phyloP scores from a whole-genome alignment of 805 yeast genomes.

The Ogataea allantospora region DNA sequence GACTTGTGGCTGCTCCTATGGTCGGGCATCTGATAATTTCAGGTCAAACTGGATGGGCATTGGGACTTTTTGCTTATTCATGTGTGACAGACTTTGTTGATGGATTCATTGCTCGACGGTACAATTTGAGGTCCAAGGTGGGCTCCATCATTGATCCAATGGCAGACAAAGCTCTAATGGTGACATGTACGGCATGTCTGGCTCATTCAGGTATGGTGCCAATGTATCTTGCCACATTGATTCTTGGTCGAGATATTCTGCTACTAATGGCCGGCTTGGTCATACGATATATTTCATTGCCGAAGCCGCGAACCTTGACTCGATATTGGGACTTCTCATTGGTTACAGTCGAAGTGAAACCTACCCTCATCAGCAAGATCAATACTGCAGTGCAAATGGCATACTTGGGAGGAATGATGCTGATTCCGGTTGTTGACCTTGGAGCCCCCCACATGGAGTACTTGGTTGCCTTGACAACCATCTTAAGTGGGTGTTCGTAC shows the following conservation, averaged over 20 bases:
- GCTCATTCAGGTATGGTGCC: slow-evolving; percentile 73
- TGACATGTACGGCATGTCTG: slow-evolving; percentile 75
- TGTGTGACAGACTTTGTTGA: slow-evolving; percentile 90
- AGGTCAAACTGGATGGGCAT: slow-evolving; percentile 61
- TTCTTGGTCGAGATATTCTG: slow-evolving; percentile 80
- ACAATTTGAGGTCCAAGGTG: slow-evolving; percentile 69
- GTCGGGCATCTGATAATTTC: slow-evolving; percentile 76
- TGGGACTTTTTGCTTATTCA: slow-evolving; percentile 75
- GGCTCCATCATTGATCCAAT: slow-evolving; percentile 94
- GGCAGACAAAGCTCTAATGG: slow-evolving; percentile 92
- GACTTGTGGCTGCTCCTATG: slow-evolving; percentile 80
- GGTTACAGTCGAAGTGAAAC: slow-evolving; percentile 84
- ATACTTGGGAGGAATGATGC: slow-evolving; percentile 66
- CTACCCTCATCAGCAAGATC: slow-evolving; percentile 79
- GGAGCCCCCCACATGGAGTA: slow-evolving; percentile 41
- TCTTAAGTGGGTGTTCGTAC: slow-evolving; percentile 76
- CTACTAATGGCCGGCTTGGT: slow-evolving; percentile 71
- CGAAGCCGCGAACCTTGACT: slow-evolving; percentile 68
- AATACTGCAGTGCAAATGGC: slow-evolving; percentile 94
- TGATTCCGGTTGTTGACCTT: slow-evolving; percentile 45
- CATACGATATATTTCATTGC: slow-evolving; percentile 69
- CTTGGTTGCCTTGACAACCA: slow-evolving; percentile 67
- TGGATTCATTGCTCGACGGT: slow-evolving; percentile 85
- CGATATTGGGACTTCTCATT: slow-evolving; percentile 77
- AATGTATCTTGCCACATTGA: slow-evolving; percentile 57